phyloP scores from a whole-genome alignment of 495 filamentous ascomycete species.

The Gamarada debralockiae region DNA sequence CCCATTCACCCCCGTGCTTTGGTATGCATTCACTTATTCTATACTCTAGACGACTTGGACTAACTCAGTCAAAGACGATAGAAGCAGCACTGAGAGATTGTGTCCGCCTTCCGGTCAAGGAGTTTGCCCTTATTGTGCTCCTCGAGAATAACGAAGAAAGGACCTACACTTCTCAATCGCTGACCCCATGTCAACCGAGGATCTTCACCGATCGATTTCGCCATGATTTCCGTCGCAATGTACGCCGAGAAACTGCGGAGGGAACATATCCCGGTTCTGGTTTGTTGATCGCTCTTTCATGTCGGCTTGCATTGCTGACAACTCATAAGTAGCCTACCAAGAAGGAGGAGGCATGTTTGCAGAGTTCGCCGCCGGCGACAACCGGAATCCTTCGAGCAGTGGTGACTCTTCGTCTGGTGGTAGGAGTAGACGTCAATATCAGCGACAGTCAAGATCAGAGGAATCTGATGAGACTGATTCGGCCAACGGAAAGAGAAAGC shows the following conservation, averaged over 20 bases:
- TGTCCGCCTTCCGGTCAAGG: conserved; percentile 9
- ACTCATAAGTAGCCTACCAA: conserved; percentile 2
- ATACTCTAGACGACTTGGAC: not conserved
- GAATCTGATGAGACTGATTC: conserved; percentile 18
- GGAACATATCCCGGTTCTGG: conserved; percentile 2
- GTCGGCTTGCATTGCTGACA: not conserved
- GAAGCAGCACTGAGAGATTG: conserved; percentile 17
- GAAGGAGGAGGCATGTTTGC: conserved; percentile 10
- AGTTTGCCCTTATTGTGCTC: conserved; percentile 16
- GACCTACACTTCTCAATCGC: conserved; percentile 10
- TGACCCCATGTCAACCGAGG: not conserved
- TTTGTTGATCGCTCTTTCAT: not conserved
- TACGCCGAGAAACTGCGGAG: not conserved
- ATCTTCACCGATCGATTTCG: conserved; percentile 11
- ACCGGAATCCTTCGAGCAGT: conserved; percentile 11
- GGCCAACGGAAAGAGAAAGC: conserved; percentile 12
- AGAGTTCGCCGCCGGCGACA: conserved; percentile 16
- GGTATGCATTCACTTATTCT: conserved; percentile 2
- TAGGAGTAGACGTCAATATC: not conserved
- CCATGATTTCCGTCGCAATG: not conserved
- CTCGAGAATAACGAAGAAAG: conserved; percentile 18
- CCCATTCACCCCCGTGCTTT: conserved; percentile 4
- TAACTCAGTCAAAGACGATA: conserved; percentile 15
- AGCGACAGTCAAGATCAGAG: conserved; percentile 11
- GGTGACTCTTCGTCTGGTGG: conserved; percentile 13